Percentiles rank a stretch among this genome's conserved stretches.
Evolutionary conservation across 192 early-diverging fungal genomes (phyloP).

Genomic region (Rhizophagus prolifer): DNA sequence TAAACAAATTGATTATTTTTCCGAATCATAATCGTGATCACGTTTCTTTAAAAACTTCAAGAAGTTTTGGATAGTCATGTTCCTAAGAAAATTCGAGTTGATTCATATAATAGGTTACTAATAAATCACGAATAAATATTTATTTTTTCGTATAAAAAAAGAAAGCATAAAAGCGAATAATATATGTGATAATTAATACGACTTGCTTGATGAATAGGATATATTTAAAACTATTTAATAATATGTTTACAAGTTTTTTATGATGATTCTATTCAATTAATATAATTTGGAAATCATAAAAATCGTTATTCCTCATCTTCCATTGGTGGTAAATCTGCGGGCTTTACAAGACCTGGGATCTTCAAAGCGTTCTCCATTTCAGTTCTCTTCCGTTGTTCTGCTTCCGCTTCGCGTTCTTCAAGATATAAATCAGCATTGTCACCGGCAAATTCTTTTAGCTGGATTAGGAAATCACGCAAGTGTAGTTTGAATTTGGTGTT

Average conservation of each 20-base stretch:
- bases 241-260: neutral
- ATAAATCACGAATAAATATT: no score
- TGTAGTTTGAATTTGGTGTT: conserved; percentile 86
- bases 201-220: neutral
- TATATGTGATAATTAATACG: neutral
- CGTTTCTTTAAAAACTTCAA: no score
- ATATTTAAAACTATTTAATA: neutral
- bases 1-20: no score
- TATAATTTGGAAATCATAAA: no score
- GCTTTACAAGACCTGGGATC: conserved; percentile 98
- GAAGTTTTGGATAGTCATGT: no score
- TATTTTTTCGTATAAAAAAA: no score
- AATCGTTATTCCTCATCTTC: conserved; percentile 52
- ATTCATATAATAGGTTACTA: no score
- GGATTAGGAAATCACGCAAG: conserved; percentile 95
- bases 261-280: neutral
- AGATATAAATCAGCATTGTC: conserved; percentile 82
- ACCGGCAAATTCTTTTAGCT: conserved; percentile 90
- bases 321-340: conserved; percentile 70
- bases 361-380: conserved; percentile 80
- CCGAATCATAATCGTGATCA: no score
- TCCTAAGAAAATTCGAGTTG: no score
- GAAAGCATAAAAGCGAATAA: no score
- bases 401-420: conserved; percentile 88
- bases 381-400: conserved; percentile 70